Conservation (phyloP, 768 basidiomycete genomes). For the Tulasnella sp. region DNA sequence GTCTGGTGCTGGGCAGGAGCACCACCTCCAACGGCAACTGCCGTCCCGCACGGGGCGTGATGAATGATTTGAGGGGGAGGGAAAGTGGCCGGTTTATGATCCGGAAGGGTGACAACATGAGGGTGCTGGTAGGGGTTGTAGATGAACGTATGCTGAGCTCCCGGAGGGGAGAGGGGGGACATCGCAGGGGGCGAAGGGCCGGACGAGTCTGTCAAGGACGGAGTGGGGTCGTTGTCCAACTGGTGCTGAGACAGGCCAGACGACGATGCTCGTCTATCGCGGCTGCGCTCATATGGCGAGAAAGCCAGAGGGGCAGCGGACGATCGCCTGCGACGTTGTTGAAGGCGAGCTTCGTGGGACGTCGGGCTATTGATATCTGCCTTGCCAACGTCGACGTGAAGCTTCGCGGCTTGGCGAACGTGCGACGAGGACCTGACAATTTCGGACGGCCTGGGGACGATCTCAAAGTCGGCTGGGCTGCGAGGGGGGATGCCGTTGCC, state of each 20-base stretch:
- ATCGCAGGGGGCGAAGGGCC: background rate
- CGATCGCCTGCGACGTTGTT: background rate
- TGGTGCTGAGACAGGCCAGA: background rate
- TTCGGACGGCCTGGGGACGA: background rate
- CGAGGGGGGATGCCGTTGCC: background rate
- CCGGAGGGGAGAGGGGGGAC: background rate
- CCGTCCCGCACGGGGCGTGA: background rate
- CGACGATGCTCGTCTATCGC: background rate
- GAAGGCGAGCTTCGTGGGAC: background rate
- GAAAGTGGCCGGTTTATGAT: background rate
- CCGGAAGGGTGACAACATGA: background rate
- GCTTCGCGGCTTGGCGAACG: constrained; percentile 2
- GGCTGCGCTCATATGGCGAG: background rate
- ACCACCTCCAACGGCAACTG: background rate
- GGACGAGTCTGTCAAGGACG: too few species aligned
- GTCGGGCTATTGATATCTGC: background rate
- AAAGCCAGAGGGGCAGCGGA: background rate
- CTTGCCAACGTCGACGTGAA: constrained; percentile 2
- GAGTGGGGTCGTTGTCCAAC: background rate
- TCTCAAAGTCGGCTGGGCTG: background rate
- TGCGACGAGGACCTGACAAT: background rate
- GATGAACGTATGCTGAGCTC: background rate
- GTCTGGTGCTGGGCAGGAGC: background rate
- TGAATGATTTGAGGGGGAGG: background rate
- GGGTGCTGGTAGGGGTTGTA: background rate